A percentile compares a stretch with the other conserved stretches of the same genome.
Evolutionary conservation across 73 alveolate genomes (phyloP).

Genomic region (Loxodes magnus): DNA sequence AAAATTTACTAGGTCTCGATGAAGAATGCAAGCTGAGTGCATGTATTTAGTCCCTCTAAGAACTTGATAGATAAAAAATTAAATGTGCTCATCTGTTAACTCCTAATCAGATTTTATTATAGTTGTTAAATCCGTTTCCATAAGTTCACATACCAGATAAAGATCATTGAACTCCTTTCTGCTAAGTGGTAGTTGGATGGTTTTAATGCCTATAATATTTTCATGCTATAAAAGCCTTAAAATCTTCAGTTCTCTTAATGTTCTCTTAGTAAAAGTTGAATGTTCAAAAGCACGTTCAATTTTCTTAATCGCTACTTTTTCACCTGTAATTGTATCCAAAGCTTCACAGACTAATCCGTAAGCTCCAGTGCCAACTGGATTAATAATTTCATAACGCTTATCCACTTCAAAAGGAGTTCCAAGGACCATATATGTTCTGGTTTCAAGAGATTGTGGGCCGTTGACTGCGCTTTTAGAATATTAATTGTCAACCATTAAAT

Average conservation of each 20-base stretch:
- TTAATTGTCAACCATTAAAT: too few relatives aligned
- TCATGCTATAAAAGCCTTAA: slow-evolving; percentile 54
- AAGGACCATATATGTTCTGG: too few relatives aligned
- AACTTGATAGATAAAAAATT: slow-evolving; percentile 85
- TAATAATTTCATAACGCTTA: slow-evolving; percentile 65
- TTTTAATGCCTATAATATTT: slow-evolving; percentile 43
- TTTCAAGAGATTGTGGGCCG: too few relatives aligned
- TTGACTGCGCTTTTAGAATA: too few relatives aligned
- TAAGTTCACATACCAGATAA: slow-evolving; percentile 81
- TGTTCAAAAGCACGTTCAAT: slow-evolving; percentile 82
- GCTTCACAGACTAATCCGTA: slow-evolving; percentile 91
- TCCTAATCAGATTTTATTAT: slow-evolving; percentile 83
- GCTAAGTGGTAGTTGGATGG: slow-evolving; percentile 44
- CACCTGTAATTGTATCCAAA: slow-evolving; percentile 63
- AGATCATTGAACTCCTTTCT: slow-evolving; percentile 61
- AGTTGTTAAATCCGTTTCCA: slow-evolving; percentile 94
- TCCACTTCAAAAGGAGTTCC: too few relatives aligned
- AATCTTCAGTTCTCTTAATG: slow-evolving; percentile 64
- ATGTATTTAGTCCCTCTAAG: slow-evolving; percentile 84
- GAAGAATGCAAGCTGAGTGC: slow-evolving; percentile 83
- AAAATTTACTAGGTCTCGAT: slow-evolving; percentile 53
- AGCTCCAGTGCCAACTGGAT: slow-evolving; percentile 80
- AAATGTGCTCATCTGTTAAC: slow-evolving; percentile 86
- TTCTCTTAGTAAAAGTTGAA: slow-evolving; percentile 56
- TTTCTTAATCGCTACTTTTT: slow-evolving; percentile 57